These are phyloP conservation scores for Thelonectria blattea DNA, from an alignment of 2,329 filamentous ascomycete species.

Conservation along the genomic window DNA sequence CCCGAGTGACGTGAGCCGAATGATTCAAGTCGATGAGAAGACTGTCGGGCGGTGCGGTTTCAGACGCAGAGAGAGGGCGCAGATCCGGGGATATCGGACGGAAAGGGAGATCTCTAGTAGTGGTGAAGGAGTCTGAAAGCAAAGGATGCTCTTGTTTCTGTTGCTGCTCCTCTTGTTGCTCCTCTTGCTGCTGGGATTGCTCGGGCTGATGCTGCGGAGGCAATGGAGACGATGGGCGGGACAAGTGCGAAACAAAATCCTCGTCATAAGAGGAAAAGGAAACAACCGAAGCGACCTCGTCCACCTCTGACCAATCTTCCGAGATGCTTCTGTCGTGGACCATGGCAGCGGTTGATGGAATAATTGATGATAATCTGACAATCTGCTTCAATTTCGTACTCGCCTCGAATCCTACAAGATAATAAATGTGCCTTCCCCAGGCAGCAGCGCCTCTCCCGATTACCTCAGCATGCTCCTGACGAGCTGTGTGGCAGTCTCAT, in stretches of 20 bases:
- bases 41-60: neutral
- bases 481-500: neutral
- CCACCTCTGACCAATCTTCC: conserved; percentile 34
- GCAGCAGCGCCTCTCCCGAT: neutral
- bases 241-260: neutral
- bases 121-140: no score
- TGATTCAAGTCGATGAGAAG: neutral
- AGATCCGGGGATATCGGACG: no score
- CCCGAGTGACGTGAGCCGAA: neutral
- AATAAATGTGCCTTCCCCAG: neutral
- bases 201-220: neutral
- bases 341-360: conserved; percentile 16
- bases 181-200: no score
- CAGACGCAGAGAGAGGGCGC: neutral
- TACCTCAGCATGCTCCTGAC: neutral
- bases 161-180: no score
- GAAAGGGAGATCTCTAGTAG: no score
- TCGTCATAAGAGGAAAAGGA: conserved; percentile 24
- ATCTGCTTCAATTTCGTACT: no score
- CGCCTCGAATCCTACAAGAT: no score
- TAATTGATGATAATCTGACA: neutral
- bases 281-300: conserved; percentile 26
- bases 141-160: no score
- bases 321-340: conserved; percentile 11
- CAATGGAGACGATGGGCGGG: conserved; percentile 4